phyloP scores from a whole-genome alignment of 2,329 filamentous ascomycete genomes.

The Torrubiella hemipterigena region DNA sequence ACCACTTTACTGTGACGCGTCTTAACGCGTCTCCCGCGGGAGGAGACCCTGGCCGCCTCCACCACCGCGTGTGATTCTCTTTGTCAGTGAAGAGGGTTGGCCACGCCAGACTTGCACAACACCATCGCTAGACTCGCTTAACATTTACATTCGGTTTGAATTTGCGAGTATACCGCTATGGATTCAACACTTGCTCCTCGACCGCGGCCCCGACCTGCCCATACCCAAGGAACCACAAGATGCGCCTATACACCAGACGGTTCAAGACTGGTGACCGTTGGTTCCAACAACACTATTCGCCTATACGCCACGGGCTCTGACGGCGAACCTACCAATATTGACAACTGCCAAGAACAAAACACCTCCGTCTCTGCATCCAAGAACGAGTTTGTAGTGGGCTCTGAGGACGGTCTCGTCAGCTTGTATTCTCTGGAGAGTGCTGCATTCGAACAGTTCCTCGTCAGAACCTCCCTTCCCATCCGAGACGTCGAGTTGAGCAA shows the following conservation, averaged over 20 bases:
- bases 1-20: slow-evolving; percentile 27
- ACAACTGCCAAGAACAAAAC: slow-evolving; percentile 83
- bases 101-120: background rate
- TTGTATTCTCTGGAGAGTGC: slow-evolving; percentile 72
- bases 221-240: slow-evolving; percentile 78
- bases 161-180: slow-evolving; percentile 2
- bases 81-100: background rate
- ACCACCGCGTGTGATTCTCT: background rate
- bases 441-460: slow-evolving; percentile 67
- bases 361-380: slow-evolving; percentile 64
- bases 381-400: slow-evolving; percentile 76
- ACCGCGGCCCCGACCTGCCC: slow-evolving; percentile 53
- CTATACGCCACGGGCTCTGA: slow-evolving; percentile 86
- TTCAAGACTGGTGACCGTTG: slow-evolving; percentile 75
- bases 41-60: no score
- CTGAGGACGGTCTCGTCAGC: slow-evolving; percentile 93
- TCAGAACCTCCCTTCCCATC: slow-evolving; percentile 74
- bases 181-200: slow-evolving; percentile 25
- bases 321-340: slow-evolving; percentile 84
- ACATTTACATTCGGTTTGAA: background rate
- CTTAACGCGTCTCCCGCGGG: slow-evolving; percentile 24
- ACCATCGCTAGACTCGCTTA: background rate
- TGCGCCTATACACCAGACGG: slow-evolving; percentile 87
- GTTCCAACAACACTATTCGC: slow-evolving; percentile 85
- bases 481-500: slow-evolving; percentile 74